A percentile compares a stretch with the other conserved stretches of the same genome.
Evolutionary conservation across 2,329 filamentous ascomycete genomes (phyloP).

Genomic region (Cladosporium sp.): DNA sequence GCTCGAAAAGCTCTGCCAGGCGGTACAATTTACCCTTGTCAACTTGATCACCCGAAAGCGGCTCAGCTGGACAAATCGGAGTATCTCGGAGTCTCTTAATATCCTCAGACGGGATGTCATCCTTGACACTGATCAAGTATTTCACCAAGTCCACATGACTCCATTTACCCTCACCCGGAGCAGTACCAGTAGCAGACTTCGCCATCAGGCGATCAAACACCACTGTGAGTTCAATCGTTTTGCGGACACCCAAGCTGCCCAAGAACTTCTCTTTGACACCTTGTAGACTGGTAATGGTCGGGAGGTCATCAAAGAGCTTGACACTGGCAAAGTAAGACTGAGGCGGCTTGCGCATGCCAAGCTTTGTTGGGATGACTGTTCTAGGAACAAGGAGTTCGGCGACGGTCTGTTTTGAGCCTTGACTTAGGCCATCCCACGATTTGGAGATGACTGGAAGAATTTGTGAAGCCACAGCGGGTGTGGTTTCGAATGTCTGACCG

Average conservation of each 20-base stretch:
- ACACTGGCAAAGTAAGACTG: conserved; percentile 94
- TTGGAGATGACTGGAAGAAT: conserved; percentile 79
- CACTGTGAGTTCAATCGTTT: conserved; percentile 89
- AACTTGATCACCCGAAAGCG: conserved; percentile 34
- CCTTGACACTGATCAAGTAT: conserved; percentile 82
- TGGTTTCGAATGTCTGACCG: conserved; percentile 66
- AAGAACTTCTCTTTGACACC: conserved; percentile 89
- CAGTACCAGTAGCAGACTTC: conserved; percentile 45
- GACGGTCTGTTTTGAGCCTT: conserved; percentile 61
- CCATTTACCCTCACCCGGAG: conserved; percentile 58
- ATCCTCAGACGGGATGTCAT: conserved; percentile 81
- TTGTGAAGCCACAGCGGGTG: conserved; percentile 68
- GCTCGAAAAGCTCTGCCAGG: conserved; percentile 76
- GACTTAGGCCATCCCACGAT: conserved; percentile 77
- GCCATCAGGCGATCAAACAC: conserved; percentile 83
- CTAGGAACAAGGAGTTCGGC: conserved; percentile 60
- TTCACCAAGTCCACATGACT: conserved; percentile 93
- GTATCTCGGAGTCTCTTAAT: conserved; percentile 72
- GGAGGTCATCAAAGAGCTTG: conserved; percentile 89
- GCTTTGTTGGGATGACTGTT: conserved; percentile 81
- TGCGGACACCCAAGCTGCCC: conserved; percentile 76
- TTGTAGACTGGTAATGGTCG: conserved; percentile 69
- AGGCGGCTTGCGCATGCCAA: conserved; percentile 77
- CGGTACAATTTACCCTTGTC: conserved; percentile 52
- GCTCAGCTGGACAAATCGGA: conserved; percentile 76